These are phyloP conservation scores for Pythium folliculosum DNA, from an alignment of 352 stramenopile genomes.

Conservation along the genomic window DNA sequence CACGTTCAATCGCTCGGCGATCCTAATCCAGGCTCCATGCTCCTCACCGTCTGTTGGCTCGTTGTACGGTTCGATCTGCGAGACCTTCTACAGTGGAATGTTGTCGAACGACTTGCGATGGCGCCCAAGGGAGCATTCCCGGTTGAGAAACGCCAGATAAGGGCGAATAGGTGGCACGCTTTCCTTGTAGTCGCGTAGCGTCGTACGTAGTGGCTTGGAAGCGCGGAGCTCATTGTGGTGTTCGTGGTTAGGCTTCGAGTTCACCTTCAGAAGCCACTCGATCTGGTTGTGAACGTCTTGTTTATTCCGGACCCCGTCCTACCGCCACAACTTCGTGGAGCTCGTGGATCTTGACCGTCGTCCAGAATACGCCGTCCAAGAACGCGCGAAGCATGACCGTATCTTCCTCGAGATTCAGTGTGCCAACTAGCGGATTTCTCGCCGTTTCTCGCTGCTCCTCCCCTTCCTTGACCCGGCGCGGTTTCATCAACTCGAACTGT, in stretches of 20 bases:
- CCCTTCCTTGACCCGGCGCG: background rate
- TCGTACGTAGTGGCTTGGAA: background rate
- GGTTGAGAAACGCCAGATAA: conserved; percentile 1
- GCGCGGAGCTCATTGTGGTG: background rate
- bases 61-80: background rate
- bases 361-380: background rate
- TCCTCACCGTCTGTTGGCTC: background rate
- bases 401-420: background rate
- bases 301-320: background rate
- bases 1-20: background rate
- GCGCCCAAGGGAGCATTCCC: too few relatives aligned
- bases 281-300: conserved; percentile 5
- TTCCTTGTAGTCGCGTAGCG: background rate
- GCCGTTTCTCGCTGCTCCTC: background rate
- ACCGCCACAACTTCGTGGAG: background rate
- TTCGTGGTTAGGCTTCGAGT: too few relatives aligned
- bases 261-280: background rate
- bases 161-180: background rate
- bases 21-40: background rate
- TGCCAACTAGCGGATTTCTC: background rate
- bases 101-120: background rate
- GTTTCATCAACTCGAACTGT: background rate
- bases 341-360: background rate
- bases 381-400: background rate
- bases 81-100: background rate